These are phyloP conservation scores for Cicer cuneatum DNA, from an alignment of 306 rosid genomes.

Conservation along the genomic window DNA sequence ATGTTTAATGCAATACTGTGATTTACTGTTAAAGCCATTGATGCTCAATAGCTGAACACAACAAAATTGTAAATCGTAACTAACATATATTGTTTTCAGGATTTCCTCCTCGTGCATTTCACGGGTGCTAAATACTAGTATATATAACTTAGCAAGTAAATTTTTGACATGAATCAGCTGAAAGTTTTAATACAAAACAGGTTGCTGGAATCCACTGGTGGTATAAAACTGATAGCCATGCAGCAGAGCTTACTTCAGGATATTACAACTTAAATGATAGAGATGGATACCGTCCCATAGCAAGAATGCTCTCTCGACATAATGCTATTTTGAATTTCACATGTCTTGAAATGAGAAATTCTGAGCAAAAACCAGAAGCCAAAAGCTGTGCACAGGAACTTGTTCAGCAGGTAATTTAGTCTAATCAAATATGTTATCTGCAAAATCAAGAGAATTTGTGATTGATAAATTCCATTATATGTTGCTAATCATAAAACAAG, in stretches of 20 bases:
- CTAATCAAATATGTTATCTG: neutral
- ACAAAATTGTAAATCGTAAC: no score
- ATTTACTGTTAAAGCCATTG: no score
- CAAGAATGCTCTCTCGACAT: slow-evolving; percentile 79
- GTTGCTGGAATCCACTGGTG: slow-evolving; percentile 98
- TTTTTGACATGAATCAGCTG: slow-evolving; percentile 5
- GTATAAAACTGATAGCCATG: slow-evolving; percentile 76
- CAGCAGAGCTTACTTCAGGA: slow-evolving; percentile 89
- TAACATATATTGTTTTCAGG: no score
- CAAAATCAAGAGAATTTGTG: neutral
- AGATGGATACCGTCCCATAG: slow-evolving; percentile 91
- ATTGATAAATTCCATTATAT: slow-evolving; percentile 26
- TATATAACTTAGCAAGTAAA: neutral
- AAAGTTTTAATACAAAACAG: slow-evolving; percentile 52
- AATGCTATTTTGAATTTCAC: slow-evolving; percentile 78
- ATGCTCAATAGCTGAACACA: no score
- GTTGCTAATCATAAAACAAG: neutral
- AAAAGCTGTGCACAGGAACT: slow-evolving; percentile 77
- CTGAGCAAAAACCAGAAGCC: slow-evolving; percentile 65
- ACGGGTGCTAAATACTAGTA: neutral
- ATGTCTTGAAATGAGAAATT: slow-evolving; percentile 89
- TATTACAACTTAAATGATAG: slow-evolving; percentile 77
- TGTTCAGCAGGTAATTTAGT: slow-evolving; percentile 70
- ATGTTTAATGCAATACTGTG: no score
- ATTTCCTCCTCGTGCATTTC: no score